A percentile compares a stretch with the other conserved stretches of the same genome.
These are phyloP conservation scores for Piedraia hortae DNA, from an alignment of 2,329 filamentous ascomycete species.

Conservation along the genomic window DNA sequence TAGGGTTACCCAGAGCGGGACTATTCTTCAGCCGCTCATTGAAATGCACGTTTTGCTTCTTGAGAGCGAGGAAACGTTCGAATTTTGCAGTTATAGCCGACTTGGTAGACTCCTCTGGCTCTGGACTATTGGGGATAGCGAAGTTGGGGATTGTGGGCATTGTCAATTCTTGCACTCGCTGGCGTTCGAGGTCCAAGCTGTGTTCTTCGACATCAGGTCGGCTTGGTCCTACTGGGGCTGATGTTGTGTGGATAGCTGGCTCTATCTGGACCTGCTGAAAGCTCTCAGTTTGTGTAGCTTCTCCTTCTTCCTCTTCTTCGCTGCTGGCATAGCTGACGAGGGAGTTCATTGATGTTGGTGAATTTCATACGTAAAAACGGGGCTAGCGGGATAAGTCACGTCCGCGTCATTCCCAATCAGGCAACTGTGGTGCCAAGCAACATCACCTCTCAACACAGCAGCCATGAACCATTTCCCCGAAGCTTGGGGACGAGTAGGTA, in stretches of 20 bases:
- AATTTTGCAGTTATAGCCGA: slow-evolving; percentile 34
- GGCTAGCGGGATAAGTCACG: no score
- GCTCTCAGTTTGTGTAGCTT: no score
- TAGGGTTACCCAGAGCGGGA: slow-evolving; percentile 41
- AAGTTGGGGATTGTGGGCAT: slow-evolving; percentile 45
- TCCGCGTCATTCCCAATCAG: no score
- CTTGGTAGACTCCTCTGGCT: slow-evolving; percentile 8
- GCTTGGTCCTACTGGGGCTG: slow-evolving; percentile 2
- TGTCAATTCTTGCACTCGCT: slow-evolving; percentile 41
- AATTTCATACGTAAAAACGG: no score
- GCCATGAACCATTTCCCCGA: slow-evolving; percentile 38
- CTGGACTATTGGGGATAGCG: slow-evolving; percentile 44
- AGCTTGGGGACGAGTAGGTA: slow-evolving; percentile 35
- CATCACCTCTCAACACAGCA: slow-evolving; percentile 1
- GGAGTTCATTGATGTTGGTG: slow-evolving; percentile 10
- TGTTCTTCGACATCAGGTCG: no score
- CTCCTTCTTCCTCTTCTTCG: slow-evolving; percentile 16
- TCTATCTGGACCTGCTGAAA: slow-evolving; percentile 2
- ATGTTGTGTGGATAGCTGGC: background rate
- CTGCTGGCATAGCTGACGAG: slow-evolving; percentile 21
- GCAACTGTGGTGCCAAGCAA: no score
- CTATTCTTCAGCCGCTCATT: slow-evolving; percentile 44
- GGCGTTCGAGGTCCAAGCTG: slow-evolving; percentile 36
- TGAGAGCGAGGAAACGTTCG: slow-evolving; percentile 46
- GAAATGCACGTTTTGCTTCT: slow-evolving; percentile 51